These are phyloP conservation scores for Plantago ovata DNA, from an alignment of 257 asterid species.

Conservation along the genomic window DNA sequence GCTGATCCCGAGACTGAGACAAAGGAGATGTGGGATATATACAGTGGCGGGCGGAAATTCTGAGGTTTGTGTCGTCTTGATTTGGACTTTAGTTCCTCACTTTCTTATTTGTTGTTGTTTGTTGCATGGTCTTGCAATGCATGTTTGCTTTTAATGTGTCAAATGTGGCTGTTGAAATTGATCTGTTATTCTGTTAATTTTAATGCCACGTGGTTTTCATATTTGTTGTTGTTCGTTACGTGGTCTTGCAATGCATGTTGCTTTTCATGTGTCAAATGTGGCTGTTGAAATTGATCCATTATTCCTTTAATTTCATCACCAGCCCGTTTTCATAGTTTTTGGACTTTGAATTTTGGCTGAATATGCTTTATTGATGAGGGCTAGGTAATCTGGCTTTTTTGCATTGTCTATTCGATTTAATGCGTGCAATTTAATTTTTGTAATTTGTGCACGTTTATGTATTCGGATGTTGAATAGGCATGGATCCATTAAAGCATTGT, in stretches of 20 bases:
- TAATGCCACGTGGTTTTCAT: neutral
- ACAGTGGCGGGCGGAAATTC: slow-evolving; percentile 67
- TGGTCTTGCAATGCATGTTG: neutral
- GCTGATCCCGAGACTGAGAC: slow-evolving; percentile 85
- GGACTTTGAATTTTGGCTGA: neutral
- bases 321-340: slow-evolving; percentile 14
- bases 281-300: slow-evolving; percentile 11
- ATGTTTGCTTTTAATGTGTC: neutral
- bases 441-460: too few relatives aligned
- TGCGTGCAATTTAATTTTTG: neutral
- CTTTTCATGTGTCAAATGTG: slow-evolving; percentile 1
- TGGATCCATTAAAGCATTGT: too few relatives aligned
- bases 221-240: neutral
- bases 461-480: too few relatives aligned
- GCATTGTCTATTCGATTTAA: neutral
- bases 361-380: neutral
- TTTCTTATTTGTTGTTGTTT: neutral
- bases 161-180: too few relatives aligned
- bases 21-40: slow-evolving; percentile 97
- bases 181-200: neutral
- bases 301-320: slow-evolving; percentile 1
- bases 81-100: neutral
- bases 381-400: neutral
- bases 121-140: neutral
- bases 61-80: slow-evolving; percentile 30